phyloP scores from a whole-genome alignment of 1,284 basidiomycete species.

The Malassezia japonica region DNA sequence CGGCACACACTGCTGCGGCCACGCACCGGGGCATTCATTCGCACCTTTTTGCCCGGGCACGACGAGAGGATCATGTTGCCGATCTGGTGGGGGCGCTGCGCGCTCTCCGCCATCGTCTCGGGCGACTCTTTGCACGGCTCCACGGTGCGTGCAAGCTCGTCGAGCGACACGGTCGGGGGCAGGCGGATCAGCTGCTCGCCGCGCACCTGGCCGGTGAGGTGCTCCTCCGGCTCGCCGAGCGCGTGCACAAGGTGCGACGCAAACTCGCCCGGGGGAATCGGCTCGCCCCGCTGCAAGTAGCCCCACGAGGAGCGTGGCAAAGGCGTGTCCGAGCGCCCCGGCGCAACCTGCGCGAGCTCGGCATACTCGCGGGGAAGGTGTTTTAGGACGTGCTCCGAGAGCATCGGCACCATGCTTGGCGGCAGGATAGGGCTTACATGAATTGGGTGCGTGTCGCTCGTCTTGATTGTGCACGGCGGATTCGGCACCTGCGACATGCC shows the following conservation, averaged over 20 bases:
- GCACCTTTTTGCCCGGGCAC: constrained; percentile 93
- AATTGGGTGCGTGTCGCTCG: constrained; percentile 43
- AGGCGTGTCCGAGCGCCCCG: no score
- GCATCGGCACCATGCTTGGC: constrained; percentile 19
- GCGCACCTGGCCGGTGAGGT: constrained; percentile 19
- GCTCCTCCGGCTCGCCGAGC: constrained; percentile 16
- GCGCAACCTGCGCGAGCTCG: neutral
- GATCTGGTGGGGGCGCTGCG: constrained; percentile 47
- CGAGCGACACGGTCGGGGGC: constrained; percentile 24
- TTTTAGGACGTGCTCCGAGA: constrained; percentile 22
- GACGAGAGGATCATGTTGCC: constrained; percentile 86
- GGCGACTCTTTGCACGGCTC: neutral
- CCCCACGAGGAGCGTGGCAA: neutral
- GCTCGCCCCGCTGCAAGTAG: neutral
- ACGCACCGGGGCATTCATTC: constrained; percentile 67
- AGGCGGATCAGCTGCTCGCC: constrained; percentile 32
- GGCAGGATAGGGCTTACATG: constrained; percentile 36
- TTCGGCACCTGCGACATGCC: neutral
- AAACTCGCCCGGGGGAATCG: constrained; percentile 6
- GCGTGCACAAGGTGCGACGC: neutral
- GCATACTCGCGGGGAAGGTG: constrained; percentile 14
- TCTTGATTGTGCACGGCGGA: constrained; percentile 23
- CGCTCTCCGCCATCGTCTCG: neutral
- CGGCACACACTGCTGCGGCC: constrained; percentile 75
- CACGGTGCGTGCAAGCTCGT: constrained; percentile 1